Evolutionary conservation across 2,329 filamentous ascomycete species (phyloP).

Genomic region (Thermomyces lanuginosus): DNA sequence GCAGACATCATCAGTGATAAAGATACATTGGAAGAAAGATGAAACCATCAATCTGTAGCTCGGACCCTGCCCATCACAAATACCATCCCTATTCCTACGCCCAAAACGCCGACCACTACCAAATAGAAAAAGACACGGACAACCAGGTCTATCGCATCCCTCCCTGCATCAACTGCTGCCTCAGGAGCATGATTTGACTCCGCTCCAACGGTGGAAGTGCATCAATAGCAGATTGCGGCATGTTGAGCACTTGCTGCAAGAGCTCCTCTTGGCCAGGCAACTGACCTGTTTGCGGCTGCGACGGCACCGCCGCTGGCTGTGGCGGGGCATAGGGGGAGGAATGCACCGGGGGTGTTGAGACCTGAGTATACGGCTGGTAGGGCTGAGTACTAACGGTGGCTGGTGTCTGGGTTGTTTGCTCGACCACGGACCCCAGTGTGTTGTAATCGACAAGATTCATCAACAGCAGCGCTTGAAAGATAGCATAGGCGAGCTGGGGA

Average conservation of each 20-base stretch:
- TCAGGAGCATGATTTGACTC: constrained; percentile 61
- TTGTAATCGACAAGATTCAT: constrained; percentile 83
- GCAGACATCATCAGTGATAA: no score
- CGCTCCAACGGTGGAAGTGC: constrained; percentile 58
- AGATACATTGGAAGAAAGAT: no score
- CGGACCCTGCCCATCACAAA: no score
- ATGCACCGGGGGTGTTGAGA: constrained; percentile 36
- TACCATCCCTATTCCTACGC: no score
- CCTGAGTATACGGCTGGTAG: constrained; percentile 29
- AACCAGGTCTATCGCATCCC: constrained; percentile 25
- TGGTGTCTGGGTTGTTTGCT: constrained; percentile 35
- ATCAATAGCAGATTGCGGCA: constrained; percentile 68
- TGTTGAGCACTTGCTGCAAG: constrained; percentile 63
- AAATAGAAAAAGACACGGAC: no score
- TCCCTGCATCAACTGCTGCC: constrained; percentile 43
- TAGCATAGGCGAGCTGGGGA: constrained; percentile 82
- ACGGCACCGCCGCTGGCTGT: constrained; percentile 29
- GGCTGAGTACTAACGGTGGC: constrained; percentile 20
- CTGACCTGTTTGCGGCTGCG: constrained; percentile 27
- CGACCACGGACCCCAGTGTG: constrained; percentile 65
- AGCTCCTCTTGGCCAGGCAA: constrained; percentile 52
- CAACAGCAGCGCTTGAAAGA: constrained; percentile 84
- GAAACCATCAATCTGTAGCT: no score
- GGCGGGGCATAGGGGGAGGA: constrained; percentile 25
- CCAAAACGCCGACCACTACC: no score